Conservation (phyloP, 176 grass and related monocot genomes). For the Sorghum bicolor region Sorghum_bicolor_NCBIv3 NC_012876.2:65049501-65050000, state of each 20-base stretch:
- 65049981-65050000: neutral
- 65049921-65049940: neutral
- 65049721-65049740: neutral
- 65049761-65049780: conserved; percentile 31
- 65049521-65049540: neutral
- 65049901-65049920: conserved; percentile 44
- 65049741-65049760: neutral
- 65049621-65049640: conserved; percentile 1
- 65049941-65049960: conserved; percentile 12
- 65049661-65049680: neutral
- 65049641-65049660: neutral
- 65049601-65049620: neutral
- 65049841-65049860: conserved; percentile 28
- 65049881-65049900: conserved; percentile 23
- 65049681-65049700: neutral
- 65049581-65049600: neutral
- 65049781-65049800: conserved; percentile 11
- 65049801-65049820: conserved; percentile 23
- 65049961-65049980: neutral
- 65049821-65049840: conserved; percentile 6
- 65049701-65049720: neutral
- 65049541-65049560: conserved; percentile 7
- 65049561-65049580: neutral
- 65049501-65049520: neutral
- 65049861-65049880: conserved; percentile 34